Evolutionary conservation across 768 basidiomycete genomes (phyloP), one percentile per base, ranked within the genome.

Genomic region (Macrocybe gigantea): DNA sequence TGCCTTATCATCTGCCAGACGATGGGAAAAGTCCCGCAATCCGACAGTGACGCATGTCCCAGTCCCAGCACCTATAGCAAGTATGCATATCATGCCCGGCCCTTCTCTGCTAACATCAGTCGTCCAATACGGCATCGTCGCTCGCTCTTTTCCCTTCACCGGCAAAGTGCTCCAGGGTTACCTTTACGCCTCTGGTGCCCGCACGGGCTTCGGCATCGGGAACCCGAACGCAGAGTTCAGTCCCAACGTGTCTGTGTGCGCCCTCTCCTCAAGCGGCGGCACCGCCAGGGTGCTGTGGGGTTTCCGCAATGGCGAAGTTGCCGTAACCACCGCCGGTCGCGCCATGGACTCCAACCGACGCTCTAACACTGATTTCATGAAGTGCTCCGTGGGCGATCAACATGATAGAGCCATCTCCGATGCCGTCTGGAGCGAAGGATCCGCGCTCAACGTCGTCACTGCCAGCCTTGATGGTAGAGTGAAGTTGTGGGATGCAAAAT

Each of bases 161-260:
- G 87, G 86, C 41, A 84, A 79, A 56, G 67, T 89, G 43, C 64
- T 88, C 6, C 72, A 80, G 30, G 89, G 88, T 0, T 87, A 74
- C 54, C 69, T 91, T 7, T 80, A 87, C 42, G 77, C 84, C 3
- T 72, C 79, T 2, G 82, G 80, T 5, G 69, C 74, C 7, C 74
- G 77, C 8, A 67, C 73, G 36, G 83, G 82, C 5, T 53, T 80
- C 12, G 82, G 83, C 2, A 73, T 80, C 44, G 84, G 83, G 3
- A 88, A 89, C 55, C 86, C 85, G 3, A 88, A 88, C 54, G 75
- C 77, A 9, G 85, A 89, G 56, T 84, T 89, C 51, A 73, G 77
- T 1, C 85, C 86, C 2, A 72, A 88, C 44, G 73, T 88, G 8
- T 78, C 82, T 10, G 61, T 72, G 0, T 84, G 82, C 50, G 65